These are phyloP conservation scores for Ceratocystis eucalypticola DNA, from an alignment of 2,329 filamentous ascomycete genomes.

Conservation along the genomic window DNA sequence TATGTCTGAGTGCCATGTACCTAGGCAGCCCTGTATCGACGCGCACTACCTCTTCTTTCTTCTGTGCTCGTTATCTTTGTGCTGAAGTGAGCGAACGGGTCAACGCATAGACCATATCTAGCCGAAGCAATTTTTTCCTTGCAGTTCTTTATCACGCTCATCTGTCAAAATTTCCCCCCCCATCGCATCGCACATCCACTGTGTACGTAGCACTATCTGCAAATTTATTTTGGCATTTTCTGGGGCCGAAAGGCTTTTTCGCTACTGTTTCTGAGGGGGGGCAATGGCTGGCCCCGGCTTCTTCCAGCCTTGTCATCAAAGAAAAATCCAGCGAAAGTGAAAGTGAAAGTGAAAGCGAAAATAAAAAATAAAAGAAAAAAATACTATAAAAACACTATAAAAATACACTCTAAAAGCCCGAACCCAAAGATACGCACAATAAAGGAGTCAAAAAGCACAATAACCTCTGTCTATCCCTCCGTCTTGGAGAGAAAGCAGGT, in stretches of 20 bases:
- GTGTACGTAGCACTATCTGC: not conserved
- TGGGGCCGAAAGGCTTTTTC: not conserved
- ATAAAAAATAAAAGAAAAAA: not conserved
- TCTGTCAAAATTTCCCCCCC: not conserved
- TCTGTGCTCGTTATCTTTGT: not conserved
- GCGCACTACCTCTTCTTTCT: not conserved
- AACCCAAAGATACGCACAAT: no score
- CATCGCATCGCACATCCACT: no score
- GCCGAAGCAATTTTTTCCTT: slow-evolving; percentile 3
- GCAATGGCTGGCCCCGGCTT: not conserved
- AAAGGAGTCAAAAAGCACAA: no score
- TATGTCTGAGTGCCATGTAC: not conserved
- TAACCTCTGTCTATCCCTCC: not conserved
- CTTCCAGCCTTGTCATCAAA: not conserved
- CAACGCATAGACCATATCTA: not conserved
- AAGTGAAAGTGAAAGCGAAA: not conserved
- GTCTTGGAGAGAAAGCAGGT: not conserved
- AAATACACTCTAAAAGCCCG: not conserved
- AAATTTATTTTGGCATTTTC: not conserved
- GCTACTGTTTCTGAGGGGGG: not conserved
- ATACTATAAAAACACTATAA: not conserved
- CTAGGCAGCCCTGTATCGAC: not conserved
- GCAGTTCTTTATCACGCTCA: not conserved
- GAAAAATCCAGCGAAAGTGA: not conserved
- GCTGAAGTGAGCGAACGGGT: not conserved